phyloP scores from a whole-genome alignment of 495 filamentous ascomycete genomes.

The Articulospora tetracladia region DNA sequence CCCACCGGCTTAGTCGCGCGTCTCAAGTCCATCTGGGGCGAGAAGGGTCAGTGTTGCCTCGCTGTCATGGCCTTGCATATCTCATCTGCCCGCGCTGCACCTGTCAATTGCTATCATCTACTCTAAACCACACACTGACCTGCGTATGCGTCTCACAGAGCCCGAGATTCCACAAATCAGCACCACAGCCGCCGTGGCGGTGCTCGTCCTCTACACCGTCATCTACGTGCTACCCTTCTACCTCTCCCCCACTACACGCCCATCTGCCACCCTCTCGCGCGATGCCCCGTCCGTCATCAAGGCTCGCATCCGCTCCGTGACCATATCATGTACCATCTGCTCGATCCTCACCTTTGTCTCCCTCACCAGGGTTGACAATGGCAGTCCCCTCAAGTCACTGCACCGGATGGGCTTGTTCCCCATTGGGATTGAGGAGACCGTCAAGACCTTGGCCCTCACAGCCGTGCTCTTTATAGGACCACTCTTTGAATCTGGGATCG shows the following conservation, averaged over 20 bases:
- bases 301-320: conserved; percentile 74
- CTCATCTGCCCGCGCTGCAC: background rate
- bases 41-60: conserved; percentile 29
- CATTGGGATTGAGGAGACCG: conserved; percentile 56
- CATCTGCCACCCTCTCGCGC: conserved; percentile 74
- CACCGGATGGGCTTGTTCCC: conserved; percentile 76
- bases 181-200: conserved; percentile 13
- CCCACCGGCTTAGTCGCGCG: conserved; percentile 33
- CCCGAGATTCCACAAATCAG: conserved; percentile 17
- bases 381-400: conserved; percentile 46
- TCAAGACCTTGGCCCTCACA: conserved; percentile 59
- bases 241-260: conserved; percentile 70
- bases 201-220: conserved; percentile 63
- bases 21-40: conserved; percentile 30
- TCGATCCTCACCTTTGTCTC: conserved; percentile 19
- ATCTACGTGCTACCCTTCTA: conserved; percentile 93
- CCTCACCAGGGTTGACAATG: conserved; percentile 12
- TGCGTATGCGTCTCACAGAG: conserved; percentile 8
- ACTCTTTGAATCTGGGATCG: conserved; percentile 69
- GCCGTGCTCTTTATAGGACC: conserved; percentile 80
- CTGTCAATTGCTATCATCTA: conserved; percentile 2
- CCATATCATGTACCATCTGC: conserved; percentile 49
- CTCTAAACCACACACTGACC: conserved; percentile 4
- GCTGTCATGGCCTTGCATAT: conserved; percentile 15
- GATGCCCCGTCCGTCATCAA: conserved; percentile 90